A percentile compares a stretch with the other conserved stretches of the same genome.
phyloP scores from a whole-genome alignment of 495 filamentous ascomycete genomes.

The Podospora comata region DNA sequence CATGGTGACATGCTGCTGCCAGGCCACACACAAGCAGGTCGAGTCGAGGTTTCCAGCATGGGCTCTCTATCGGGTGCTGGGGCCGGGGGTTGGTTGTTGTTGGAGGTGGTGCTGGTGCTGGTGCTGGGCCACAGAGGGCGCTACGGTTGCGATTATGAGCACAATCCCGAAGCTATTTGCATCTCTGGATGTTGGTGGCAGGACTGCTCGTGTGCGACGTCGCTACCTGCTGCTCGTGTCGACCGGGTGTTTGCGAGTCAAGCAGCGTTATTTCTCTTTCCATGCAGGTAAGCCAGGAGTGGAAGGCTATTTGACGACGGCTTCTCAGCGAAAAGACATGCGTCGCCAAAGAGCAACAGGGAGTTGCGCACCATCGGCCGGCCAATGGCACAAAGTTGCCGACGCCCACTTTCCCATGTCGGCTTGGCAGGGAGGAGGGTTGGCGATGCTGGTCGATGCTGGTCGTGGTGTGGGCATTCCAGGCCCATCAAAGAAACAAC shows the following conservation, averaged over 20 bases:
- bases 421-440: slow-evolving; percentile 4
- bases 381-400: slow-evolving; percentile 12
- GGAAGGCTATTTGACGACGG: slow-evolving; percentile 18
- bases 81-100: background rate
- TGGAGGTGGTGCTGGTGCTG: background rate
- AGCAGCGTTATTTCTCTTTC: background rate
- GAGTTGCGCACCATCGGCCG: slow-evolving; percentile 4
- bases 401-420: background rate
- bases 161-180: slow-evolving; percentile 9
- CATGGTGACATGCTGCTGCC: background rate
- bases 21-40: background rate
- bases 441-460: background rate
- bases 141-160: slow-evolving; percentile 18
- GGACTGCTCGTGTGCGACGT: slow-evolving; percentile 11
- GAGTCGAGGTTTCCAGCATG: background rate
- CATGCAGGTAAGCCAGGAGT: background rate
- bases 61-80: background rate
- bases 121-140: slow-evolving; percentile 4
- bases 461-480: slow-evolving; percentile 11
- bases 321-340: slow-evolving; percentile 16
- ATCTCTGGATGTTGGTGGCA: background rate
- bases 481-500: slow-evolving; percentile 10
- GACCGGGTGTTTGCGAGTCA: slow-evolving; percentile 8
- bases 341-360: background rate
- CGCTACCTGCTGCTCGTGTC: slow-evolving; percentile 12